These are phyloP conservation scores for Larix sibirica DNA, from an alignment of 83 land plant species.

Conservation along the genomic window DNA sequence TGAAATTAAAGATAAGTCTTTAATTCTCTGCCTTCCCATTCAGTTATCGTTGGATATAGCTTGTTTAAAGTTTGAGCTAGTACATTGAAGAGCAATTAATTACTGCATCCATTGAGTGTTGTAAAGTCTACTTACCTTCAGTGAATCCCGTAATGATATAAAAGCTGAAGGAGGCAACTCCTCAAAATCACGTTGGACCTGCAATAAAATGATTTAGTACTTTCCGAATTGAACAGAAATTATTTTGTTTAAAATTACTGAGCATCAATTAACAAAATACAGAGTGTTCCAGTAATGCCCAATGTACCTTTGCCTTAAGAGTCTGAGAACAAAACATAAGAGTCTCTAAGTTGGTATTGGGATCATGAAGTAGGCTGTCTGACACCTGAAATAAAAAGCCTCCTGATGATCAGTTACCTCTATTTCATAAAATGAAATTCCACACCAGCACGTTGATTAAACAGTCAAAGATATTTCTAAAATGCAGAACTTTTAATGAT, in stretches of 20 bases:
- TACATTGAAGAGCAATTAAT: background rate
- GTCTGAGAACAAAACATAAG: slow-evolving; percentile 91
- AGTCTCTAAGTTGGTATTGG: slow-evolving; percentile 77
- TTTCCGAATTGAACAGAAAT: background rate
- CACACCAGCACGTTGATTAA: background rate
- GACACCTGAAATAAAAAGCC: slow-evolving; percentile 60
- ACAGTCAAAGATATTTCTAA: background rate
- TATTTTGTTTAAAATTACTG: background rate
- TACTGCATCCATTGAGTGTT: background rate
- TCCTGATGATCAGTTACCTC: background rate
- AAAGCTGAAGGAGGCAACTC: slow-evolving; percentile 87
- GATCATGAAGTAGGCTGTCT: slow-evolving; percentile 89
- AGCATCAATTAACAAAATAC: background rate
- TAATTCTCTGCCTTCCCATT: no score
- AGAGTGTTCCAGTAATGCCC: background rate
- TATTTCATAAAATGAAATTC: background rate
- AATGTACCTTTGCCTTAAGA: slow-evolving; percentile 82
- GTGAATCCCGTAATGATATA: slow-evolving; percentile 72
- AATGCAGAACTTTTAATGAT: background rate
- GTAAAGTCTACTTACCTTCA: slow-evolving; percentile 58
- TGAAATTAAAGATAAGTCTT: no score
- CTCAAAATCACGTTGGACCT: slow-evolving; percentile 66
- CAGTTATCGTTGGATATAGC: background rate
- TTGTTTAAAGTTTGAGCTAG: background rate
- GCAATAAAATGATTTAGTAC: background rate